Evolutionary conservation across 2,329 filamentous ascomycete genomes (phyloP).

Genomic region (Dothiorella sarmentorum): DNA sequence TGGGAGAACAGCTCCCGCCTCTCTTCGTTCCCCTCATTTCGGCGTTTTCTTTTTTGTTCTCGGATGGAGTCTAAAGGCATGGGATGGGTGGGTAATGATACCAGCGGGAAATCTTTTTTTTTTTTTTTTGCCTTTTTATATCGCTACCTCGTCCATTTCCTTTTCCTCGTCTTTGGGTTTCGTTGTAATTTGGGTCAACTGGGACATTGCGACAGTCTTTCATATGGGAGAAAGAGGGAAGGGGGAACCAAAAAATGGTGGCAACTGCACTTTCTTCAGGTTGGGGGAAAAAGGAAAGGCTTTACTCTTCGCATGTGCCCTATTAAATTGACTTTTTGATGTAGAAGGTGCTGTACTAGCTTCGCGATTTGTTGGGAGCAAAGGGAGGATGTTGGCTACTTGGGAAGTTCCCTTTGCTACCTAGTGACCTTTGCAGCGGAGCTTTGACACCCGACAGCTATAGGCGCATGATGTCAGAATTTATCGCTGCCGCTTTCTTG

Average conservation of each 20-base stretch:
- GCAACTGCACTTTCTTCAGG: background rate
- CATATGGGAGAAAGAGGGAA: background rate
- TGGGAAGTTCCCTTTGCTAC: too few species aligned
- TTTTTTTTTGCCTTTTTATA: background rate
- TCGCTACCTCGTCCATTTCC: background rate
- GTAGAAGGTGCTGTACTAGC: too few species aligned
- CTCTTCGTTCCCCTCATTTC: background rate
- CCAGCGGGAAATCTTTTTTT: background rate
- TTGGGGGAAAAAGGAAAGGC: background rate
- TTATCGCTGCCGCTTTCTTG: too few species aligned
- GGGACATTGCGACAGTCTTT: background rate
- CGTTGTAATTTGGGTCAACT: background rate
- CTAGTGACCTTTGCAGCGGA: too few species aligned
- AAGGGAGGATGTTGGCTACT: too few species aligned
- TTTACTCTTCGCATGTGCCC: background rate
- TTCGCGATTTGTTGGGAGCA: too few species aligned
- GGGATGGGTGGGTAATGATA: conserved; percentile 7
- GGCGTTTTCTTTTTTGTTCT: background rate
- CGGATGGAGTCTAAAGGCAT: conserved; percentile 9
- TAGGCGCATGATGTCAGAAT: too few species aligned
- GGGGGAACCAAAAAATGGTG: background rate
- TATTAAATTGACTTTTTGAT: background rate
- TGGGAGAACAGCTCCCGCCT: background rate
- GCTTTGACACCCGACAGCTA: too few species aligned
- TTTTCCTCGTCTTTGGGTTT: background rate